Percentiles rank a stretch among this genome's conserved stretches.
Conservation (phyloP, 768 basidiomycete species). For the Podaxis sp. region DNA sequence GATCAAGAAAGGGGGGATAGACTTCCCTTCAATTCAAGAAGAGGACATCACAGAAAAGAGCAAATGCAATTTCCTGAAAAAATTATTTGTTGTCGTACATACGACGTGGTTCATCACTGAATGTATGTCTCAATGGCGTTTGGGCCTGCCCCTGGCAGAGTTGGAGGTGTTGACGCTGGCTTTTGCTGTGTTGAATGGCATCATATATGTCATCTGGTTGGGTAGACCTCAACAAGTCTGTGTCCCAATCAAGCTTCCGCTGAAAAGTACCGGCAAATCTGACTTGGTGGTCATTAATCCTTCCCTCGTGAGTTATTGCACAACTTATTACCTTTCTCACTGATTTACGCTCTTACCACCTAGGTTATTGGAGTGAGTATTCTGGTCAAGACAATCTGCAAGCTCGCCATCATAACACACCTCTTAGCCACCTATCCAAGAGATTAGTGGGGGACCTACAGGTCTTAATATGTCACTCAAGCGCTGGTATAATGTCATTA, state of each 20-base stretch:
- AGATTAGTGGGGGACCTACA: conserved; percentile 28
- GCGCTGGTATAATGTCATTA: conserved; percentile 26
- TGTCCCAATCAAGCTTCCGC: background rate
- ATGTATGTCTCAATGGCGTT: conserved; percentile 28
- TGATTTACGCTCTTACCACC: background rate
- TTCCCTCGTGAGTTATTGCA: conserved; percentile 40
- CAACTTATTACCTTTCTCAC: background rate
- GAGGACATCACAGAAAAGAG: conserved; percentile 20
- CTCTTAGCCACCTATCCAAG: conserved; percentile 44
- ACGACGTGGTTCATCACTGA: conserved; percentile 22
- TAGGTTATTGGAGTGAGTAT: conserved; percentile 32
- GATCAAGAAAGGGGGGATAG: background rate
- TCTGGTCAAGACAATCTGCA: background rate
- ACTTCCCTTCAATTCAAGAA: background rate
- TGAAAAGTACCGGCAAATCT: background rate
- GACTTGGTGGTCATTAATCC: conserved; percentile 57
- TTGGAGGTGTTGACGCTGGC: background rate
- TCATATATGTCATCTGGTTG: background rate
- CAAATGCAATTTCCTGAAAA: conserved; percentile 25
- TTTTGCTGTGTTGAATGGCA: background rate
- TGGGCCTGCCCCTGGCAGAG: background rate
- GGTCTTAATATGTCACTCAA: conserved; percentile 41
- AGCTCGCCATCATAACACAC: background rate
- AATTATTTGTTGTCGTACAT: conserved; percentile 23
- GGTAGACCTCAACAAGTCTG: background rate